A percentile compares a stretch with the other conserved stretches of the same genome.
phyloP scores from a whole-genome alignment of 2,329 filamentous ascomycete genomes.

The Aspergillus clavatus region DNA sequence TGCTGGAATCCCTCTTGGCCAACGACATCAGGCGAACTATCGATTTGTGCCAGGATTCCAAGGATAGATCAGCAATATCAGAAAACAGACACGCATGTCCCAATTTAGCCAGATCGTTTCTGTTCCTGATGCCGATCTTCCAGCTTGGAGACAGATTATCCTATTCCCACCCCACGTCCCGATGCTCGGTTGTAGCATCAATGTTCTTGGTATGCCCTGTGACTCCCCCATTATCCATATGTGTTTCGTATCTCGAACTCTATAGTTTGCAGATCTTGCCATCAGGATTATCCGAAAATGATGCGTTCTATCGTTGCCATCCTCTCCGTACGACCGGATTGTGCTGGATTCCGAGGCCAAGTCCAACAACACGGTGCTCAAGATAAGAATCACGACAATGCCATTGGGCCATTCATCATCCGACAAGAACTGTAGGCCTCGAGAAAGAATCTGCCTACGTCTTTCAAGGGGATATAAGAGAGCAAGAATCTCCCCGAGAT shows the following conservation, averaged over 20 bases:
- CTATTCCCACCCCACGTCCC: neutral
- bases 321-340: neutral
- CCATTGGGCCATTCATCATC: too few relatives aligned
- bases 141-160: neutral
- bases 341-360: neutral
- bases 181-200: neutral
- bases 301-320: neutral
- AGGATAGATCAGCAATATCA: too few relatives aligned
- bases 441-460: too few relatives aligned
- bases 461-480: constrained; percentile 9
- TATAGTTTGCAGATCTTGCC: neutral
- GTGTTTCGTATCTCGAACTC: neutral
- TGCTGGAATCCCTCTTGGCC: neutral
- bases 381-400: neutral
- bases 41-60: too few relatives aligned
- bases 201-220: too few relatives aligned
- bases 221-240: too few relatives aligned
- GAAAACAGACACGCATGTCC: too few relatives aligned
- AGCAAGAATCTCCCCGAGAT: neutral
- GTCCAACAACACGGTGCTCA: neutral
- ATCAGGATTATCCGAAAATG: neutral
- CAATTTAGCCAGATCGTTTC: neutral
- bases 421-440: too few relatives aligned
- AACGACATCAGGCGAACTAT: too few relatives aligned
- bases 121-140: neutral